A percentile compares a stretch with the other conserved stretches of the same genome.
Conservation (phyloP, 352 stramenopile genomes). For the Phytopythium aichiense region DNA sequence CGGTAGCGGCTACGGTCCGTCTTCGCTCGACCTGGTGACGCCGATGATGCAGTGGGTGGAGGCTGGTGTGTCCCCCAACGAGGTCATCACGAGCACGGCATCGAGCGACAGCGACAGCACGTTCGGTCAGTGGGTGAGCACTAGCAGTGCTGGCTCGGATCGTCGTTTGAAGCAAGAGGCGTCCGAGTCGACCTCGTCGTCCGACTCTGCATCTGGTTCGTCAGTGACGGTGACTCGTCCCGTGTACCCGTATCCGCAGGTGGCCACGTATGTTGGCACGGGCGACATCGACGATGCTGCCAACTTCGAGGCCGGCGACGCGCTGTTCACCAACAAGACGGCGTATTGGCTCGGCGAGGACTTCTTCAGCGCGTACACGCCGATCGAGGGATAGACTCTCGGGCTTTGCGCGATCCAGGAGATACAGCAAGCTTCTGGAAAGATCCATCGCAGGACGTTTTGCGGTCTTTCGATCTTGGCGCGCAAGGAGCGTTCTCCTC, state of each 20-base stretch:
- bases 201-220: too few species aligned
- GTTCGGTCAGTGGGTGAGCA: slow-evolving; percentile 26
- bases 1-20: slow-evolving; percentile 30
- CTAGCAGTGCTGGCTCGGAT: too few species aligned
- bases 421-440: too few species aligned
- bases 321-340: slow-evolving; percentile 32
- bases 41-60: slow-evolving; percentile 38
- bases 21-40: slow-evolving; percentile 27
- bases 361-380: slow-evolving; percentile 26
- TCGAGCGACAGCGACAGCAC: slow-evolving; percentile 9
- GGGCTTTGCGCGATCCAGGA: too few species aligned
- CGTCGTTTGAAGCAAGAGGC: too few species aligned
- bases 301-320: slow-evolving; percentile 23
- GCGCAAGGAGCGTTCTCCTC: too few species aligned
- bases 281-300: slow-evolving; percentile 21
- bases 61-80: slow-evolving; percentile 13
- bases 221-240: too few species aligned
- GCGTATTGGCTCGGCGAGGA: slow-evolving; percentile 18
- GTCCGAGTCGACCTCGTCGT: too few species aligned
- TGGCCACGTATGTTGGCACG: slow-evolving; percentile 26
- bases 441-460: too few species aligned
- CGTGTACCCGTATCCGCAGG: slow-evolving; percentile 23
- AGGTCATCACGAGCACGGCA: slow-evolving; percentile 19
- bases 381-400: slow-evolving; percentile 11
- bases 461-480: too few species aligned